Base-by-base conservation (phyloP, 257 asterid genomes). In the Hygrophila difformis region DNA sequence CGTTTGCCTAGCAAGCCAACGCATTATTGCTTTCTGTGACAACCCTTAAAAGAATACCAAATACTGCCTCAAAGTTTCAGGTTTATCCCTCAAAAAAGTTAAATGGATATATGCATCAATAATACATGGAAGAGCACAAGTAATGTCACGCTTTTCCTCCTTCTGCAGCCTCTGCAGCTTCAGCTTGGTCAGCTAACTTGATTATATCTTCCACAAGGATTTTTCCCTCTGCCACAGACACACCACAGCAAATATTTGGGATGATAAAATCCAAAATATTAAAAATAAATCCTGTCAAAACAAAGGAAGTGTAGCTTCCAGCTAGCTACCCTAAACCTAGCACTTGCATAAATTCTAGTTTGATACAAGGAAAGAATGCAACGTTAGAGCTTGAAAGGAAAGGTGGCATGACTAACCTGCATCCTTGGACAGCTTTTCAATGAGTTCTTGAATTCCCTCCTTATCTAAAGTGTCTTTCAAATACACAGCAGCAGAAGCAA, bases 391-490 rank as follows among this genome's bases (percentile, higher is more conserved):
- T 45, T 57, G 52, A 52, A 48, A 11, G 51, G 41, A 44, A 35
- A 45, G 15, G 10, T 41, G 2, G 45, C 9, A 52, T 26, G 31
- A 60, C 84, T 21, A 53, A 89, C 97, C 97, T 82, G 67, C 74
- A 69, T 89, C 98, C 70, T 89, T 89, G 64, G 98, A 79, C 36
- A 89, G 89, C 37, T 79, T 71, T 62, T 66, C 53, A 55, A 89
- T 73, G 50, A 89, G 94, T 67, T 89, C 87, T 56, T 85, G 88
- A 59, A 89, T 74, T 57, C 98, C 98, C 59, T 75, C 94, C 76
- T 79, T 85, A 55, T 70, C 94, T 65, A 85, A 68, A 65, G 96
- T 85, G 74, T 86, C 98, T 64, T 84, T 89, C 60, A 89, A 85
- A 78, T 85, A 85, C 35, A 59, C 63, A 55, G 96, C 96, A 54